Evolutionary conservation across 2,329 filamentous ascomycete species (phyloP).

Genomic region (Pseudocercospora macadamiae): DNA sequence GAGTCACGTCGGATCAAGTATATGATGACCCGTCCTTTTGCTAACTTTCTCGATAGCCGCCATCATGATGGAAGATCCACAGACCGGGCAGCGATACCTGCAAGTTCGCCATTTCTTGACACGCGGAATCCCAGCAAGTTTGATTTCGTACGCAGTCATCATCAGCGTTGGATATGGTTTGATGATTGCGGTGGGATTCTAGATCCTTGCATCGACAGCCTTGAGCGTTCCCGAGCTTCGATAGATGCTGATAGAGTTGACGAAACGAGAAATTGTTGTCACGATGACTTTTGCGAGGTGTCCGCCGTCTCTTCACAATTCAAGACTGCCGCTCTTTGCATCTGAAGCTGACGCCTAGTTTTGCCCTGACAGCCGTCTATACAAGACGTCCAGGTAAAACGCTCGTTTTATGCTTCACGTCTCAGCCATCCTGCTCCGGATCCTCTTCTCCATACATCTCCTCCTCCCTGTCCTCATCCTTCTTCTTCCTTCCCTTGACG

Average conservation of each 20-base stretch:
- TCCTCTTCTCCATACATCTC: slow-evolving; percentile 86
- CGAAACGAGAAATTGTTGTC: neutral
- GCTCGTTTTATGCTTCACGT: neutral
- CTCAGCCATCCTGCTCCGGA: slow-evolving; percentile 56
- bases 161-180: slow-evolving; percentile 88
- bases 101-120: slow-evolving; percentile 93
- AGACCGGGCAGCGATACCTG: slow-evolving; percentile 88
- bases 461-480: slow-evolving; percentile 52
- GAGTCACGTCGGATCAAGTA: slow-evolving; percentile 50
- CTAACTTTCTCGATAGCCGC: slow-evolving; percentile 64
- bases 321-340: too few relatives aligned
- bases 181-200: slow-evolving; percentile 76
- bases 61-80: slow-evolving; percentile 97
- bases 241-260: slow-evolving; percentile 6
- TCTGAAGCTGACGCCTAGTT: too few relatives aligned
- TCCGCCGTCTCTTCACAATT: too few relatives aligned
- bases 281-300: neutral
- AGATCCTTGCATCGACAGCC: slow-evolving; percentile 27
- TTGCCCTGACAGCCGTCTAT: too few relatives aligned
- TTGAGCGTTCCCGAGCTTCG: slow-evolving; percentile 2
- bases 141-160: slow-evolving; percentile 79
- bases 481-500: slow-evolving; percentile 26
- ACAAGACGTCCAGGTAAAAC: too few relatives aligned
- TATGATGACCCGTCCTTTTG: neutral
- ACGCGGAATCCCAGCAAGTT: slow-evolving; percentile 82